Base-by-base conservation (phyloP, 2,329 filamentous ascomycete species). In the Calonectria pseudoreteaudii region DNA sequence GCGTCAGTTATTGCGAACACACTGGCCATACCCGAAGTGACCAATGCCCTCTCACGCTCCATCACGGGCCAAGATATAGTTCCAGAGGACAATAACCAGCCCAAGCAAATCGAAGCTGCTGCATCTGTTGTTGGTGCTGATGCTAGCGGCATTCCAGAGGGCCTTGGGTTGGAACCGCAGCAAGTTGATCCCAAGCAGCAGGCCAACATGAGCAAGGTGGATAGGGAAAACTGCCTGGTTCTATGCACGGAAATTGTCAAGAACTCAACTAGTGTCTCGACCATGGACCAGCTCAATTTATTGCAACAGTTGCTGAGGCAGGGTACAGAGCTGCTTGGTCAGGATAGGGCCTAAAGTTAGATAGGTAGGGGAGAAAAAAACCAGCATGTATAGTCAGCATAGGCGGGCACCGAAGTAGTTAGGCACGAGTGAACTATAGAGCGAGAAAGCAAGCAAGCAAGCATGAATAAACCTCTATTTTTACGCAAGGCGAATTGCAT, bases 211-310 rank as follows among this genome's bases (percentile, higher is more conserved):
- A 83, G 84, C 1, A 86, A 86, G 73, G 85, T 90, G 8, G 91
- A 93, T 77, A 86, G 90, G 11, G 91, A 93, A 81, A 93, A 93
- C 74, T 90, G 87, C 0, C 82, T 93, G 28, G 89, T 93, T 0
- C 81, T 93, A 71, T 86, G 91, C 4, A 87, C 87, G 2, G 89
- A 92, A 81, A 78, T 93, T 68, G 77, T 91, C 50, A 87, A 86
- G 78, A 86, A 85, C 56, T 84, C 85, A 23, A 83, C 85, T 0
- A 81, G 83, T 1, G 83, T 85, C 9, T 78, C 91, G 76, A 81
- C 86, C 1, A 76, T 85, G 2, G 80, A 83, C 73, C 84, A 85
- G 34, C 81, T 82, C 58, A 81, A 77, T 18, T 79, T 86, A n/a
- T 86, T 92, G 72, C 86, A 88, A 71, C 84, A 86, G 66, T 80